Conservation (phyloP, 345 rosid species). For the Erucastrum elatum region DNA sequence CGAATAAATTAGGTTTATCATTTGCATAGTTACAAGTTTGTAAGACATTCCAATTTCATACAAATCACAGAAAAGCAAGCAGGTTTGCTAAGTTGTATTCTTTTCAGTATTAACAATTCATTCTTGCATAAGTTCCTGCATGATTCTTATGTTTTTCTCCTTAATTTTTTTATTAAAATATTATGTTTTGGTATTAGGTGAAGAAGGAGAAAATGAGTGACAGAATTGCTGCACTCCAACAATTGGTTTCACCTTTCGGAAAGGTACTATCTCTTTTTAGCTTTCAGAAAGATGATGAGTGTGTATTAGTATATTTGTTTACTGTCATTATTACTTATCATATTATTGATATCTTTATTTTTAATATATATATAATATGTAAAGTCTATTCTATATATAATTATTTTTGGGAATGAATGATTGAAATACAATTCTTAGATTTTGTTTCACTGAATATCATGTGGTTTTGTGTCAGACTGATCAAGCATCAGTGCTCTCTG, state of each 20-base stretch:
- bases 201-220: constrained; percentile 99
- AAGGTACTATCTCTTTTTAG: constrained; percentile 57
- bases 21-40: not conserved
- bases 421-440: constrained; percentile 32
- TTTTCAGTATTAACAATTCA: constrained; percentile 1
- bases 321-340: constrained; percentile 31
- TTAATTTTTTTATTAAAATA: not conserved
- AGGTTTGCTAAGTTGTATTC: not conserved
- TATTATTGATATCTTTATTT: constrained; percentile 20
- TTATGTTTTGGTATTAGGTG: constrained; percentile 54
- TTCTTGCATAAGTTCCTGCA: constrained; percentile 8
- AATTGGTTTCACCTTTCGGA: constrained; percentile 99
- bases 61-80: not conserved
- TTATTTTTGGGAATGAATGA: constrained; percentile 15
- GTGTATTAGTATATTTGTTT: constrained; percentile 41
- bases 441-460: constrained; percentile 42
- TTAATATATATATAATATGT: not conserved
- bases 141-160: constrained; percentile 5
- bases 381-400: constrained; percentile 16
- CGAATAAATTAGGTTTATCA: not conserved
- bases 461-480: constrained; percentile 72
- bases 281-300: constrained; percentile 45
- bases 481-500: constrained; percentile 98
- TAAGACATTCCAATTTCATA: not conserved
- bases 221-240: constrained; percentile 99